Conservation (phyloP, 2,329 filamentous ascomycete species). For the Aspergillus sp. region DNA sequence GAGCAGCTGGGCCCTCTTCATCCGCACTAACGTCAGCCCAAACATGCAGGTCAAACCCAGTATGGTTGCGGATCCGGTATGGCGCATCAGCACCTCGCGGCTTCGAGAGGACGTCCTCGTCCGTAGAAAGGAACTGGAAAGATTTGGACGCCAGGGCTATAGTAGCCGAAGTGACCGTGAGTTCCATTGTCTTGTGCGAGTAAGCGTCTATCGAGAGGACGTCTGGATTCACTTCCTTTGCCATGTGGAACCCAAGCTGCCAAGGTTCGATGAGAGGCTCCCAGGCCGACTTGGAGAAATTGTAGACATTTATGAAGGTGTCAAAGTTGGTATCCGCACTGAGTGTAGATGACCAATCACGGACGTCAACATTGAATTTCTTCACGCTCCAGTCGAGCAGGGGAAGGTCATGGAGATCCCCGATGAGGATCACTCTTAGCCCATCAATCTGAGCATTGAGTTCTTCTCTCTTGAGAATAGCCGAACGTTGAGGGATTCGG, state of each 20-base stretch:
- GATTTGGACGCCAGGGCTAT: conserved; percentile 94
- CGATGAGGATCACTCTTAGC: conserved; percentile 88
- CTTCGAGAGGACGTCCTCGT: conserved; percentile 90
- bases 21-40: conserved; percentile 76
- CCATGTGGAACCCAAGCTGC: conserved; percentile 88
- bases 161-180: conserved; percentile 88
- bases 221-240: conserved; percentile 72
- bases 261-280: conserved; percentile 95
- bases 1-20: conserved; percentile 65
- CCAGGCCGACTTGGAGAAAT: conserved; percentile 98
- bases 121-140: conserved; percentile 80
- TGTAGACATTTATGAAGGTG: conserved; percentile 95
- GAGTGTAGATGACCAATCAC: conserved; percentile 87
- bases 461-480: conserved; percentile 69
- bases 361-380: conserved; percentile 77
- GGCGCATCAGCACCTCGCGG: conserved; percentile 88
- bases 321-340: conserved; percentile 88
- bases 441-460: conserved; percentile 84
- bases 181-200: conserved; percentile 85
- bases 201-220: conserved; percentile 79
- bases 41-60: conserved; percentile 83
- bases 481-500: conserved; percentile 44
- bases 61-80: conserved; percentile 92
- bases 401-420: conserved; percentile 91
- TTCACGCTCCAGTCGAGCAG: conserved; percentile 93